Conservation (phyloP, 1,284 basidiomycete species). For the Melampsora occidentalis region DNA sequence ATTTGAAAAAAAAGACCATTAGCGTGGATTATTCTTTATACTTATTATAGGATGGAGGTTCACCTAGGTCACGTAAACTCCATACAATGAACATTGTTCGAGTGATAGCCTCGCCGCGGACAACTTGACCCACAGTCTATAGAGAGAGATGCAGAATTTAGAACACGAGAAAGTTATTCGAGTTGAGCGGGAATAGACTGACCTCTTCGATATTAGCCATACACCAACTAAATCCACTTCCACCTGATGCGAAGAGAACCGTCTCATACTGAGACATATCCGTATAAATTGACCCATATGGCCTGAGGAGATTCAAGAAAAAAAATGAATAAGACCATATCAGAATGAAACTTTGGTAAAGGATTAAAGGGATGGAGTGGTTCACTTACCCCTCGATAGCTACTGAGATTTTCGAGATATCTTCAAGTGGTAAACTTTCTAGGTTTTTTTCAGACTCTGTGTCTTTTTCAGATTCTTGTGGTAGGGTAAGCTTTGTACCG, state of each 20-base stretch:
- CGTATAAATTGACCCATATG: conserved; percentile 16
- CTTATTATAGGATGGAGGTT: not conserved
- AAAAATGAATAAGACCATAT: too few species aligned
- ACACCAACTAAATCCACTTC: conserved; percentile 32
- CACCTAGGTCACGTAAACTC: conserved; percentile 19
- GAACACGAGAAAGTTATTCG: not conserved
- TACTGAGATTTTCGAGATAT: not conserved
- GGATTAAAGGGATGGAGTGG: not conserved
- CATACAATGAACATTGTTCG: conserved; percentile 22
- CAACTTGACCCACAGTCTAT: conserved; percentile 16
- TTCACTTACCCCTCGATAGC: conserved; percentile 18
- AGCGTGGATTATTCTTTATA: not conserved
- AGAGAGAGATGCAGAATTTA: not conserved
- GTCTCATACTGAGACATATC: conserved; percentile 31
- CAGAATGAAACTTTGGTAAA: too few species aligned
- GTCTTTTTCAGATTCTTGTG: not conserved
- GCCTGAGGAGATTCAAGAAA: not conserved
- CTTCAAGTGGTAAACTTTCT: too few species aligned
- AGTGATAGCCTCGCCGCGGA: conserved; percentile 11
- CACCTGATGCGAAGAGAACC: conserved; percentile 22
- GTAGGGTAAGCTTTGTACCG: not conserved
- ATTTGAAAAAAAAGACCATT: not conserved
- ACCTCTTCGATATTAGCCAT: conserved; percentile 33
- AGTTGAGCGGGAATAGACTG: not conserved
- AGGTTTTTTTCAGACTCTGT: not conserved